Conservation (phyloP, 805 yeast genomes). For the Myxozyma mucilagina region DNA sequence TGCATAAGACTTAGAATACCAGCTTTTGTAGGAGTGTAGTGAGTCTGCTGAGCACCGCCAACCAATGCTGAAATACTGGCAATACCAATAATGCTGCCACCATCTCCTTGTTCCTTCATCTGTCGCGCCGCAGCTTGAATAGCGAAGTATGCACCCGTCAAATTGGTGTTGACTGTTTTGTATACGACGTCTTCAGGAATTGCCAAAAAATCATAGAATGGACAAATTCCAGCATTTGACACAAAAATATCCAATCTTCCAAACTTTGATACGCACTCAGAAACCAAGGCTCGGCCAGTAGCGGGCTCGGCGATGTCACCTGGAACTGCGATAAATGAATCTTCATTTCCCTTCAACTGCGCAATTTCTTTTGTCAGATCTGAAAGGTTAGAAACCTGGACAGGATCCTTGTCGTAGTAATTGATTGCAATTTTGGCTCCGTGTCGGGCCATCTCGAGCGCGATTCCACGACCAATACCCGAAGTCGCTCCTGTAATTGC, state of each 20-base stretch:
- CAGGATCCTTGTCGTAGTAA: constrained; percentile 51
- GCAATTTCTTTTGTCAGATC: constrained; percentile 51
- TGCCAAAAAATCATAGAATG: constrained; percentile 47
- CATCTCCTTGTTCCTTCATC: constrained; percentile 49
- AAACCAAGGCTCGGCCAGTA: constrained; percentile 39
- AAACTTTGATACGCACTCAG: constrained; percentile 43
- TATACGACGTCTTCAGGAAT: constrained; percentile 44
- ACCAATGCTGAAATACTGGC: constrained; percentile 48
- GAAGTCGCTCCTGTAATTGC: constrained; percentile 81
- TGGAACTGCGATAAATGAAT: constrained; percentile 41
- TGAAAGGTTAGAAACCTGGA: constrained; percentile 61
- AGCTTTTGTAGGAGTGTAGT: constrained; percentile 52
- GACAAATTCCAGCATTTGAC: constrained; percentile 51
- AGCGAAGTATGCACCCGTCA: constrained; percentile 49
- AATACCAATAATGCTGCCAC: constrained; percentile 51
- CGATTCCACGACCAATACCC: constrained; percentile 79
- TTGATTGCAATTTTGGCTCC: constrained; percentile 85
- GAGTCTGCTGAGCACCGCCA: constrained; percentile 50
- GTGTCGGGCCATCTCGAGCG: constrained; percentile 68
- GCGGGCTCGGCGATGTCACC: constrained; percentile 50
- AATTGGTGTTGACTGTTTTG: constrained; percentile 44
- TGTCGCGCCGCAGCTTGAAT: constrained; percentile 51
- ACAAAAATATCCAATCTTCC: constrained; percentile 47
- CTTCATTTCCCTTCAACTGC: constrained; percentile 27
- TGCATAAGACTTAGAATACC: constrained; percentile 49